A percentile compares a stretch with the other conserved stretches of the same genome.
phyloP scores from a whole-genome alignment of 2,329 filamentous ascomycete species.

The Clonostachys sp. region DNA sequence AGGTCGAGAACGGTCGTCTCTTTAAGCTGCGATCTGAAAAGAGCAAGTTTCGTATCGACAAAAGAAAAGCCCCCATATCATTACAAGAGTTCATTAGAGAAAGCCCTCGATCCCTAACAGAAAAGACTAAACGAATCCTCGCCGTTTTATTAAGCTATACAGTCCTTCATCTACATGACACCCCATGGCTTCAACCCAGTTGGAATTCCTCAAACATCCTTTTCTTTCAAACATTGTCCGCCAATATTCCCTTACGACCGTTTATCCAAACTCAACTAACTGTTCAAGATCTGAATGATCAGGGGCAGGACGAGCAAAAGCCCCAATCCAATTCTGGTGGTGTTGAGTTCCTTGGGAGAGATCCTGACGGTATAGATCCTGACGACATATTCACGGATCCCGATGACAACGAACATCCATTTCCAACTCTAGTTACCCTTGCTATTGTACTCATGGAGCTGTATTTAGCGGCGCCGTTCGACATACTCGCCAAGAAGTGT shows the following conservation, averaged over 20 bases:
- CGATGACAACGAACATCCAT: neutral
- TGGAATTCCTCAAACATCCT: slow-evolving; percentile 3
- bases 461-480: neutral
- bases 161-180: slow-evolving; percentile 5
- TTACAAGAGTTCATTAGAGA: neutral
- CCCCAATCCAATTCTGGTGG: neutral
- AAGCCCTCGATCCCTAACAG: neutral
- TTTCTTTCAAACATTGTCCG: slow-evolving; percentile 4
- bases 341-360: neutral
- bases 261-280: slow-evolving; percentile 4
- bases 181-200: slow-evolving; percentile 4
- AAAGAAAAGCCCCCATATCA: neutral
- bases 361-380: neutral
- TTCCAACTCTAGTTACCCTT: neutral
- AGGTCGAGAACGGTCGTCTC: neutral
- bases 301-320: neutral
- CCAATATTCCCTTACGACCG: slow-evolving; percentile 5
- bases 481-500: neutral
- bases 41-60: neutral
- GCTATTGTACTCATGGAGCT: slow-evolving; percentile 1
- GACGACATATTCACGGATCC: neutral
- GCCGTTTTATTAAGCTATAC: slow-evolving; percentile 2
- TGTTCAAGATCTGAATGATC: neutral
- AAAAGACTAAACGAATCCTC: slow-evolving; percentile 1
- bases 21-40: neutral